These are phyloP conservation scores for Alternaria atra DNA, from an alignment of 2,329 filamentous ascomycete genomes.

Conservation along the genomic window DNA sequence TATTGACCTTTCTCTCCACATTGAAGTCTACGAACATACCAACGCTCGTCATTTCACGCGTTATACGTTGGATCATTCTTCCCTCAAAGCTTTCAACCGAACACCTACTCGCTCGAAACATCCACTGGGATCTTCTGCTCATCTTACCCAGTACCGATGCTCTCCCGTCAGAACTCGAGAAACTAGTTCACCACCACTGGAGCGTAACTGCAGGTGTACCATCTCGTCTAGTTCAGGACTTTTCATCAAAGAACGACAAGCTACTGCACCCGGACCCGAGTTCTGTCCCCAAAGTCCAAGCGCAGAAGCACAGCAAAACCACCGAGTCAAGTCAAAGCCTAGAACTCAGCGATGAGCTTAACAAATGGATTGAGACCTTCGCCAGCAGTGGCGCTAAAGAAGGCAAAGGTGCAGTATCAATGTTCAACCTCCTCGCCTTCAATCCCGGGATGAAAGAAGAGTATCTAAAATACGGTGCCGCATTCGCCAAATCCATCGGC, in stretches of 20 bases:
- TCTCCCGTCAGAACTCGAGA: conserved; percentile 39
- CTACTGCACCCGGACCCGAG: conserved; percentile 51
- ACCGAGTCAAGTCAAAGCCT: conserved; percentile 49
- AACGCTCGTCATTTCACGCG: conserved; percentile 56
- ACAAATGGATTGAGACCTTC: conserved; percentile 59
- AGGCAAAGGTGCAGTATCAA: conserved; percentile 61
- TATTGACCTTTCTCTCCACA: conserved; percentile 53
- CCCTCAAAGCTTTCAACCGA: conserved; percentile 55
- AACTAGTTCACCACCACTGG: conserved; percentile 45
- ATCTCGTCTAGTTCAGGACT: conserved; percentile 51
- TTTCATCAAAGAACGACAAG: conserved; percentile 48
- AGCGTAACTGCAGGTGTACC: conserved; percentile 56
- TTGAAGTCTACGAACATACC: conserved; percentile 47
- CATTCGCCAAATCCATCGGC: conserved; percentile 61
- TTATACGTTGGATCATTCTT: conserved; percentile 61
- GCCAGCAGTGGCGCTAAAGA: conserved; percentile 21
- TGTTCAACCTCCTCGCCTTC: conserved; percentile 72
- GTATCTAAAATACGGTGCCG: conserved; percentile 68
- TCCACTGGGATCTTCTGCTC: conserved; percentile 60
- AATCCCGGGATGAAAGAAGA: conserved; percentile 59
- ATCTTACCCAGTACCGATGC: conserved; percentile 48
- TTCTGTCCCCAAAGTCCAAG: conserved; percentile 51
- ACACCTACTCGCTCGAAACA: conserved; percentile 53
- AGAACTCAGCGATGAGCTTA: conserved; percentile 63
- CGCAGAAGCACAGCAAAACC: conserved; percentile 16